Evolutionary conservation across 2,329 filamentous ascomycete species (phyloP), one percentile per base, ranked within the genome.

Genomic region (Botrytis deweyae): DNA sequence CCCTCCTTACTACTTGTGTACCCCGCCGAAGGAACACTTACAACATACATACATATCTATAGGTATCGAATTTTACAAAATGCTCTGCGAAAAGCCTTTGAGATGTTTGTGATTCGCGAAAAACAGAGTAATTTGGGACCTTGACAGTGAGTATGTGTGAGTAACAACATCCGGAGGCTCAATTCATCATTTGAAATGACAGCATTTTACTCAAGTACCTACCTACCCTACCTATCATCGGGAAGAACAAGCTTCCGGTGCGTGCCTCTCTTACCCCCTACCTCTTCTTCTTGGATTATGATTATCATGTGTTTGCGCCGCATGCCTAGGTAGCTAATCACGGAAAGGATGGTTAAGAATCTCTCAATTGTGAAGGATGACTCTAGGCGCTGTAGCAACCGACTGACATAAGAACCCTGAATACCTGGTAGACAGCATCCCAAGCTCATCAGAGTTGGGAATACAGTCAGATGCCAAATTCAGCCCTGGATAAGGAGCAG

Each of bases 301-400:
- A 58, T 58, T 29, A 9, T 58, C n/a, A 25, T 55, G 46, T 67
- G 29, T 33, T 42, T 42, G 55, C 44, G 59, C 44, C 36, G 69
- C 69, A 72, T 55, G 52, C 25, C 52, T 55, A 10, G 44, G 44
- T 22, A n/a, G 52, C 25, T 55, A 55, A 72, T 44, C 69, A 65
- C 69, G 69, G 69, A 72, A 72, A 65, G 69, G 59, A 72, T 65
- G 59, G 12, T 55, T 72, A 72, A 65, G 44, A 49, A 55, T n/a
- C 20, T 38, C 20, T 29, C 40, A 38, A 38, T 29, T 25, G 52
- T 25, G 52, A 44, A 44, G 40, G 59, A 70, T 25, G n/a, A 25
- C 33, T 33, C 40, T 55, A 72, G 52, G 58, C 69, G 69, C 69
- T 55, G 59, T 22, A 42, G 33, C 44, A 36, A 46, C 40, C 20